A percentile compares a stretch with the other conserved stretches of the same genome.
Conservation (phyloP, 352 stramenopile genomes). For the Phytophthora tentaculata region DNA sequence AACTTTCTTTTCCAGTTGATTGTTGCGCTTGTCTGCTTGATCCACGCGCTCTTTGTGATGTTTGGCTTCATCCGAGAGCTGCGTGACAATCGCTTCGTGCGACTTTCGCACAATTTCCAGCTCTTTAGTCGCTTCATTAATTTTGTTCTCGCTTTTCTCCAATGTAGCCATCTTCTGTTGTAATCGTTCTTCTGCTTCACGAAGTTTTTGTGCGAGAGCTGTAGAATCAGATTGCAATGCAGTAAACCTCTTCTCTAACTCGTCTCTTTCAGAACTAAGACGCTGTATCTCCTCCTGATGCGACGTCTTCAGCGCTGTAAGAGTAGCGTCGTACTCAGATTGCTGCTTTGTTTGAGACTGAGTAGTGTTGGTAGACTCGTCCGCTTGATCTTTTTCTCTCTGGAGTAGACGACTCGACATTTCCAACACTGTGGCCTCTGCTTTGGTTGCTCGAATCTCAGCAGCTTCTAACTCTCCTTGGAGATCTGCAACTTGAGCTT, state of each 20-base stretch:
- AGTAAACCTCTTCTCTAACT: conserved; percentile 19
- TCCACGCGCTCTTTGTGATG: conserved; percentile 43
- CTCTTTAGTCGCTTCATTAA: conserved; percentile 10
- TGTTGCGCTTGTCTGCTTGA: conserved; percentile 37
- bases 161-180: conserved; percentile 20
- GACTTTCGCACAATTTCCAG: conserved; percentile 28
- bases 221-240: conserved; percentile 18
- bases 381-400: conserved; percentile 35
- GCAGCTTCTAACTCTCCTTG: conserved; percentile 34
- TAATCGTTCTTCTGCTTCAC: conserved; percentile 25
- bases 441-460: conserved; percentile 25
- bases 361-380: conserved; percentile 7
- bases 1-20: conserved; percentile 53
- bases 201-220: conserved; percentile 1
- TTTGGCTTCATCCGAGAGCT: conserved; percentile 34
- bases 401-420: conserved; percentile 34
- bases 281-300: conserved; percentile 32
- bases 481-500: conserved; percentile 35
- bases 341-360: conserved; percentile 23
- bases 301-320: conserved; percentile 12
- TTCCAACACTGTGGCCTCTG: conserved; percentile 38
- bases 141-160: conserved; percentile 20
- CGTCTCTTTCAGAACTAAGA: conserved; percentile 16
- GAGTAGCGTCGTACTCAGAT: conserved; percentile 20
- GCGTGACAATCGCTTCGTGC: conserved; percentile 19